Conservation (phyloP, 2,329 filamentous ascomycete species). For the Scytalidium lignicola region DNA sequence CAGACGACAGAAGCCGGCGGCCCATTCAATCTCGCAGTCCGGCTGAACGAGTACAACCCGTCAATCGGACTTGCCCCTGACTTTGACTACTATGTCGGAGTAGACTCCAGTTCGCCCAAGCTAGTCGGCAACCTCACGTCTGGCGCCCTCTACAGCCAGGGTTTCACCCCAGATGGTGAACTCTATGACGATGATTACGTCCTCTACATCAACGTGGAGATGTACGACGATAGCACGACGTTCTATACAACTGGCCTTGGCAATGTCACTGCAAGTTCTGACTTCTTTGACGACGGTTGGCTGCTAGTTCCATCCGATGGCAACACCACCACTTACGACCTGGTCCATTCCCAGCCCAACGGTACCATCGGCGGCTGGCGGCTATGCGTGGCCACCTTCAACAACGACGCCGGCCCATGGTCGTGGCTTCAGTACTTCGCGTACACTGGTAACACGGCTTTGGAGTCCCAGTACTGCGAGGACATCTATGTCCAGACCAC, state of each 20-base stretch:
- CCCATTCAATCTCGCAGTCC: neutral
- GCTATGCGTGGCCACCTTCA: neutral
- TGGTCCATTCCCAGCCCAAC: neutral
- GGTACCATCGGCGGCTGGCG: neutral
- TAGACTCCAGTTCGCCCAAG: neutral
- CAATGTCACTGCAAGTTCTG: neutral
- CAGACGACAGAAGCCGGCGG: neutral
- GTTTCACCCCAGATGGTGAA: neutral
- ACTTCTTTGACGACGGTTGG: neutral
- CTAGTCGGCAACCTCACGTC: neutral
- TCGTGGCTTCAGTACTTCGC: neutral
- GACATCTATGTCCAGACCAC: neutral
- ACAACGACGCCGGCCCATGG: neutral
- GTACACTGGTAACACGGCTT: neutral
- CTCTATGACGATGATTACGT: neutral
- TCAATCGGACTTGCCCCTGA: neutral
- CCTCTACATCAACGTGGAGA: neutral
- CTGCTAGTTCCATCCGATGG: neutral
- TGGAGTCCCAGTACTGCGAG: neutral
- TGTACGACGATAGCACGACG: neutral
- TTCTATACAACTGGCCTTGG: neutral
- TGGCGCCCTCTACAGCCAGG: neutral
- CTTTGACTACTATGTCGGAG: neutral
- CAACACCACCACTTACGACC: neutral
- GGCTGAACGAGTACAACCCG: neutral